Evolutionary conservation across 2,329 filamentous ascomycete genomes (phyloP), one percentile per base, ranked within the genome.

Genomic region (Tolypocladium endophyticum): DNA sequence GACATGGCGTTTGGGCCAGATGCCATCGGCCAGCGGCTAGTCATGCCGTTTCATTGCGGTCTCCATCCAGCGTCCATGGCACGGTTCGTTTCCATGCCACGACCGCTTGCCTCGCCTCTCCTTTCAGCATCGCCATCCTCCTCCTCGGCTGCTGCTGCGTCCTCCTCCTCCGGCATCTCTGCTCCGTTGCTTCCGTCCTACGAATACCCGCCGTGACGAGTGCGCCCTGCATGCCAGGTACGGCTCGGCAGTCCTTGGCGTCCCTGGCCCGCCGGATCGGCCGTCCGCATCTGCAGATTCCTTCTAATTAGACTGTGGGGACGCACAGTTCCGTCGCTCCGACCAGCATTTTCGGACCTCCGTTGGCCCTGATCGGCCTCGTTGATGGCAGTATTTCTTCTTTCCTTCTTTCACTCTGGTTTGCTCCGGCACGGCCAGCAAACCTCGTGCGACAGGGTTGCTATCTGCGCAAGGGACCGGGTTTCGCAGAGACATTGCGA

Each of bases 251-350:
- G 18, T 53, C 50, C 38, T 39, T 56, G 25, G 35, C 47, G 23
- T 57, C 61, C 61, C 62, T 58, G 63, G 58, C 59, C 55, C 60
- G 60, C 62, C 56, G 64, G 63, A 66, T 67, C 63, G 65, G 63
- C 63, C 63, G 62, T 59, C 57, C 54, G 62, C 65, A 64, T 64
- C 56, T 62, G 60, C 60, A 64, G 61, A 63, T 63, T 64, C 58
- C 64, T 59, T 59, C 60, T 65, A 63, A 67, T 64, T 66, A 61
- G 59, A 58, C 52, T 57, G 65, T 65, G 62, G 63, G 58, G 59
- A 61, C 62, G 41, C 33, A 47, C 57, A 54, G 58, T 28, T 33
- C 39, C 28, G 30, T 36, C 38, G n/a, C n/a, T n/a, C 55, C 36
- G 59, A 55, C 55, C 38, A 47, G 39, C 28, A 45, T 60, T 60